phyloP scores from a whole-genome alignment of 2,329 filamentous ascomycete genomes.

The Dactylellina haptotyla region DNA sequence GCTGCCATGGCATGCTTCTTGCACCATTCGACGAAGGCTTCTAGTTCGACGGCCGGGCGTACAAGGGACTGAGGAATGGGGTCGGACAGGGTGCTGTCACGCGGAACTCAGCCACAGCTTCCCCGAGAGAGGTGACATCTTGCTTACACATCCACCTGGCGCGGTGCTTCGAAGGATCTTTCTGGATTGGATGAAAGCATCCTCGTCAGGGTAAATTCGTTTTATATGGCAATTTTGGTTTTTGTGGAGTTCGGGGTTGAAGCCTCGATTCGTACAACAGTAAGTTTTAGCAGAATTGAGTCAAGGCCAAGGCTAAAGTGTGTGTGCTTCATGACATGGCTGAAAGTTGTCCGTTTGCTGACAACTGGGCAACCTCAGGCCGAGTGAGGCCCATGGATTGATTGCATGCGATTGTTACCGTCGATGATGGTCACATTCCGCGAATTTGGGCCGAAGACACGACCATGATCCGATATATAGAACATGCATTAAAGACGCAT shows the following conservation, averaged over 20 bases:
- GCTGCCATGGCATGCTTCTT: conserved; percentile 35
- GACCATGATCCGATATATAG: neutral
- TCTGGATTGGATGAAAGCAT: conserved; percentile 10
- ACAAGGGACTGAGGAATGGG: conserved; percentile 6
- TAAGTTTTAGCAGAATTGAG: no score
- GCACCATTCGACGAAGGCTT: conserved; percentile 29
- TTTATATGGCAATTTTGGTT: neutral
- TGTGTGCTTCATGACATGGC: no score
- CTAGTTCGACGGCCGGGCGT: neutral
- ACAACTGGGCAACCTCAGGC: neutral
- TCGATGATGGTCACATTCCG: conserved; percentile 25
- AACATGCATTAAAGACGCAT: conserved; percentile 40
- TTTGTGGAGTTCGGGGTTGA: no score
- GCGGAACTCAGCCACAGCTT: conserved; percentile 54
- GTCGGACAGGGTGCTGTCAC: conserved; percentile 44
- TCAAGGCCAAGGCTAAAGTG: no score
- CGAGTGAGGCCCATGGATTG: neutral
- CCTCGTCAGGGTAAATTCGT: conserved; percentile 12
- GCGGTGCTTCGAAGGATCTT: no score
- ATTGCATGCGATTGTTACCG: neutral
- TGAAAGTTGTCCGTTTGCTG: conserved; percentile 10
- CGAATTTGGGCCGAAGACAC: neutral
- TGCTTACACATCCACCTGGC: neutral
- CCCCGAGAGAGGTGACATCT: conserved; percentile 32
- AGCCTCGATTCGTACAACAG: no score